Evolutionary conservation across 1,284 basidiomycete species (phyloP), one percentile per base, ranked within the genome.

Genomic region (Microbotryomycetes sp.): DNA sequence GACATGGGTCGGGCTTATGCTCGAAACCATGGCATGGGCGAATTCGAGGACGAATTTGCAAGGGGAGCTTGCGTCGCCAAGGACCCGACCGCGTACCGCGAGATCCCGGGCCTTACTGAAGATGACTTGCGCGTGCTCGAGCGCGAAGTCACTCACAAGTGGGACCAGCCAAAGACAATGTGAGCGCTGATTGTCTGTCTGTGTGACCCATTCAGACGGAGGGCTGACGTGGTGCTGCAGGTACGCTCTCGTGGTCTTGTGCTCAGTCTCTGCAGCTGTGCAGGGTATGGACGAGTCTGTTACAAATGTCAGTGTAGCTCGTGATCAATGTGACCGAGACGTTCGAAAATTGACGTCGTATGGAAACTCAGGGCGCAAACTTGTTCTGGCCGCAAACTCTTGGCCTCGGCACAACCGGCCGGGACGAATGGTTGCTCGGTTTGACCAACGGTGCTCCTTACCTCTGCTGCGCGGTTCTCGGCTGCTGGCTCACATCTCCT

Each of bases 91-190:
- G 31, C 21, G 29, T 21, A 27, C 41, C 23, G 21, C 45, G 26
- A 56, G 64, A 62, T 3, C 53, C 61, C 23, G 57, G 24, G 13
- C 15, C 15, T 7, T 23, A 56, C 56, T 16, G 59, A 70, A 31
- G 73, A 74, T 3, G 75, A 76, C 45, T 70, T 70, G 58, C 57
- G 60, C 1, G 67, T 62, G 15, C 46, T 76, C 21, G 52, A 64
- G 0, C 50, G 67, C 52, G 73, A 76, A 61, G 64, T 64, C 46
- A 63, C 69, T 9, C 64, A 75, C 64, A 70, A 73, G 56, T 78
- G 76, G 76, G 61, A 62, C 16, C 76, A 78, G 30, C 75, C 77
- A 1, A 61, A 67, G 47, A 61, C 68, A 27, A 75, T 86, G 5
- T 86, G 83, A 65, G 67, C 69, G 45, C 67, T 72, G 52, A 70